phyloP scores from a whole-genome alignment of 805 yeast species.

The Ogataea populi-albae region DNA sequence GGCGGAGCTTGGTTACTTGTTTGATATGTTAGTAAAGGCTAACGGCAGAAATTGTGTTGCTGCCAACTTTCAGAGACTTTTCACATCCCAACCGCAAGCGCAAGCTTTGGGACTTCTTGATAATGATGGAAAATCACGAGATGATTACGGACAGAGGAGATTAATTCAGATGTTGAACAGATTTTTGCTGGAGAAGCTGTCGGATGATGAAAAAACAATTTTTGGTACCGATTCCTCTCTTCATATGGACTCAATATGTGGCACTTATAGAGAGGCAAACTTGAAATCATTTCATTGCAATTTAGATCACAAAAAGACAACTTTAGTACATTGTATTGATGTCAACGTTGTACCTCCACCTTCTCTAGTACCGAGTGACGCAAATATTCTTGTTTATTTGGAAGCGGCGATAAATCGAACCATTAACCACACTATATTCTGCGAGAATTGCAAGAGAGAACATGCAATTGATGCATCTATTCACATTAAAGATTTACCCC shows the following conservation, averaged over 20 bases:
- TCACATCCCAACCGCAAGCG: slow-evolving; percentile 51
- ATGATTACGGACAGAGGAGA: slow-evolving; percentile 42
- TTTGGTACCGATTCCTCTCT: slow-evolving; percentile 17
- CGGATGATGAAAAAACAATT: slow-evolving; percentile 45
- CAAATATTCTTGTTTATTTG: slow-evolving; percentile 53
- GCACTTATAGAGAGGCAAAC: slow-evolving; percentile 42
- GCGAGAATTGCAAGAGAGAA: slow-evolving; percentile 48
- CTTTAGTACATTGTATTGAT: slow-evolving; percentile 42
- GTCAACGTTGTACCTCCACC: slow-evolving; percentile 38
- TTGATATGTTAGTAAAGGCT: slow-evolving; percentile 87
- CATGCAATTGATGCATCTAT: slow-evolving; percentile 56
- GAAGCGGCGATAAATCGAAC: slow-evolving; percentile 58
- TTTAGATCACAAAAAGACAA: slow-evolving; percentile 33
- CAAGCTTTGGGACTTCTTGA: slow-evolving; percentile 50
- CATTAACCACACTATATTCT: slow-evolving; percentile 48
- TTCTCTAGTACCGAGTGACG: slow-evolving; percentile 23
- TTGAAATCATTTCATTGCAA: slow-evolving; percentile 41
- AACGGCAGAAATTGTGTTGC: slow-evolving; percentile 77
- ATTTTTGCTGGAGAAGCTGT: slow-evolving; percentile 53
- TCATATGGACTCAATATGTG: slow-evolving; percentile 34
- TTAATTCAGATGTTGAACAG: slow-evolving; percentile 54
- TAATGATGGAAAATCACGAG: slow-evolving; percentile 43
- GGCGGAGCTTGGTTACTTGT: slow-evolving; percentile 82
- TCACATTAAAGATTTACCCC: slow-evolving; percentile 56
- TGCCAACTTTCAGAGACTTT: slow-evolving; percentile 64